Evolutionary conservation across 2,329 filamentous ascomycete species (phyloP).

Genomic region (Aspergillus chevalieri): DNA sequence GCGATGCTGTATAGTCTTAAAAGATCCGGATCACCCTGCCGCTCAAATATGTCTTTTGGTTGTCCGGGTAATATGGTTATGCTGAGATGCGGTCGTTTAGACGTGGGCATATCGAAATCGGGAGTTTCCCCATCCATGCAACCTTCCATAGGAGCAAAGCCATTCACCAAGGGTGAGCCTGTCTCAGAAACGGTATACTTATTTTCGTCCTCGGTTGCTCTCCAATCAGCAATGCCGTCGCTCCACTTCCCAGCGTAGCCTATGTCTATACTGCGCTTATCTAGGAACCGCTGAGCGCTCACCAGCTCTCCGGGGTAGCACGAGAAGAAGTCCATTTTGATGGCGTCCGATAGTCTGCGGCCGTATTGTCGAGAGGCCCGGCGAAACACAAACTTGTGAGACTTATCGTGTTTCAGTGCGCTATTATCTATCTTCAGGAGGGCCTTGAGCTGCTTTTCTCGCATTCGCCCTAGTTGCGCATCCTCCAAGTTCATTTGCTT

Average conservation of each 20-base stretch:
- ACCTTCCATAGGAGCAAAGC: not conserved
- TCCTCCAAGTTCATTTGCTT: slow-evolving; percentile 26
- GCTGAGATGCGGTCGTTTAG: not conserved
- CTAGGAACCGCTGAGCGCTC: slow-evolving; percentile 25
- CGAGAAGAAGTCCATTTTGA: slow-evolving; percentile 19
- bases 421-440: slow-evolving; percentile 31
- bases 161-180: not conserved
- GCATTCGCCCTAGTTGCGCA: slow-evolving; percentile 24
- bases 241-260: slow-evolving; percentile 30
- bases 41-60: not conserved
- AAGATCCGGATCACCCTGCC: not conserved
- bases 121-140: not conserved
- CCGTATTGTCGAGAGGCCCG: slow-evolving; percentile 17
- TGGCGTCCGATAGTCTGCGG: slow-evolving; percentile 5
- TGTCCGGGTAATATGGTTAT: not conserved
- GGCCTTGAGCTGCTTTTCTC: slow-evolving; percentile 24
- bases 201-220: not conserved
- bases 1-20: not conserved
- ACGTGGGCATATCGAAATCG: not conserved
- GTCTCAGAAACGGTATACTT: not conserved
- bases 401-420: slow-evolving; percentile 12
- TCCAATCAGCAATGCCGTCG: slow-evolving; percentile 18
- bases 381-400: slow-evolving; percentile 23
- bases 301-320: slow-evolving; percentile 26
- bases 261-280: slow-evolving; percentile 21